Conservation (phyloP, 2,329 filamentous ascomycete genomes). For the Aureobasidium lini region DNA sequence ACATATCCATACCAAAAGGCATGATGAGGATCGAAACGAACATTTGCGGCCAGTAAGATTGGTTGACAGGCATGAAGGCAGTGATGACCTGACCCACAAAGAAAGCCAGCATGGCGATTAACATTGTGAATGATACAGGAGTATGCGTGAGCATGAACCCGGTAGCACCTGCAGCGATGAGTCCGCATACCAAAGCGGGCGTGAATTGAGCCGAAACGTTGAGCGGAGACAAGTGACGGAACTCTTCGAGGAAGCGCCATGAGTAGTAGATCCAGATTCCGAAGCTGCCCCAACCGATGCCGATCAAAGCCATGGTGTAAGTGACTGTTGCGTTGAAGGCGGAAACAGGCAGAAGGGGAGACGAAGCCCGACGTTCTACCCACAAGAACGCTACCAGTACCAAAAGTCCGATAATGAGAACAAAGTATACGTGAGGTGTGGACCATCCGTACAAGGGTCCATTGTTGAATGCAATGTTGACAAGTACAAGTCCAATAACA, state of each 20-base stretch:
- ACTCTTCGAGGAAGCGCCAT: constrained; percentile 27
- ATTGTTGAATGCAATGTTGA: constrained; percentile 64
- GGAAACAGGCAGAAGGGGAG: constrained; percentile 25
- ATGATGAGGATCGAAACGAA: constrained; percentile 31
- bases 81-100: constrained; percentile 26
- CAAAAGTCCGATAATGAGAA: constrained; percentile 51
- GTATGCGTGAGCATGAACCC: constrained; percentile 33
- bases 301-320: constrained; percentile 42
- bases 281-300: constrained; percentile 68
- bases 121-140: constrained; percentile 31
- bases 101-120: constrained; percentile 31
- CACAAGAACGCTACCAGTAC: constrained; percentile 49
- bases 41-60: constrained; percentile 31
- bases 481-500: constrained; percentile 49
- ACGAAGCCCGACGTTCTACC: constrained; percentile 24
- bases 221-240: constrained; percentile 28
- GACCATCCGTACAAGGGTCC: constrained; percentile 54
- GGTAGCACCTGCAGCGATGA: constrained; percentile 29
- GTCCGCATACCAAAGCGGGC: constrained; percentile 28
- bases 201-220: constrained; percentile 27
- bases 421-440: constrained; percentile 47
- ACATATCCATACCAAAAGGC: constrained; percentile 30
- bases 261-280: constrained; percentile 36
- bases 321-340: constrained; percentile 25
- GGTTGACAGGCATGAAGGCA: constrained; percentile 26